Base-by-base conservation (phyloP, 371 early-diverging fungal species). In the Mortierella sp. region DNA sequence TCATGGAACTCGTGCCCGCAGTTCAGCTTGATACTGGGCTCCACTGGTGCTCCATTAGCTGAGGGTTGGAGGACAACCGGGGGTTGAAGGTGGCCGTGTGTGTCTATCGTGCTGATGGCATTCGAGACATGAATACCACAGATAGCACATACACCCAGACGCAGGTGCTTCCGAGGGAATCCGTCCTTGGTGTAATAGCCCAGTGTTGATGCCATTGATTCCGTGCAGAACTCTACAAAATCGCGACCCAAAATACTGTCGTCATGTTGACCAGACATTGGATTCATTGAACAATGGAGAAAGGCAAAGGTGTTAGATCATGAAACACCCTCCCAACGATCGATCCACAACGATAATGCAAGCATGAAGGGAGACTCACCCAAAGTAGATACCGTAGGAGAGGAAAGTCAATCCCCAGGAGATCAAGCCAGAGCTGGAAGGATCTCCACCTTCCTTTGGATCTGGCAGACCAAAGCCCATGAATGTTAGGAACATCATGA, bases 1-100 rank as follows among this genome's bases (percentile, higher is more conserved):
- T 93, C 93, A 76, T 98, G 98, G 72, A 92, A 94, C 38, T 87
- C 86, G 66, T 95, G 95, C 34, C 87, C 86, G 66, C 95, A 95
- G 47, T 83, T 87, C 53, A 94, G 65, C 62, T 86, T 86, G 71
- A 91, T 90, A 23, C 91, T 82, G 26, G 82, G 79, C 46, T 90
- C 87, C 21, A 64, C 38, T 8, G 64, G 34, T 19, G 56, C 51
- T 0, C 67, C 57, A 45, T 57, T 62, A 10, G 66, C 43, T 21
- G 67, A 66, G 21, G 67, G 64, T 26, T 74, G 76, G 27, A 74
- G 55, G 21, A 69, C 24, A 10, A 74, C 69, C 0, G 76, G 76
- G 23, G 76, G 38, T 30, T 74, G 76, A 10, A 74, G 19, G 30
- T 74, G 57, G 8, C 62, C 68, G 39, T 61, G 61, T 21, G 67